Evolutionary conservation across 1,284 basidiomycete species (phyloP), one percentile per base, ranked within the genome.

Genomic region (Limonomyces culmigenus): DNA sequence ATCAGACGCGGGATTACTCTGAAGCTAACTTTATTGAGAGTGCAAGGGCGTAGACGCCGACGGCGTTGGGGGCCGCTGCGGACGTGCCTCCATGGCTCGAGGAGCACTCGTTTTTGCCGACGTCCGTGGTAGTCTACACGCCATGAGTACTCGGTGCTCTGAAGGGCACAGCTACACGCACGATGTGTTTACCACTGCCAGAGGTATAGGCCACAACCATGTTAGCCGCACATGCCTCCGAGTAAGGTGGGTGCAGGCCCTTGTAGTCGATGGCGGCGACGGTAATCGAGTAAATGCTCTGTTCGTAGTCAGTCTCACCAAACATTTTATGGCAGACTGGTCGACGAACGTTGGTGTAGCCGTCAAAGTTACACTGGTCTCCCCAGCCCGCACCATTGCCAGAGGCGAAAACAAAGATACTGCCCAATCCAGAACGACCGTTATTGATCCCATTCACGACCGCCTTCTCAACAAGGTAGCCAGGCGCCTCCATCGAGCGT

Each of bases 291-390:
- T 91, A 97, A 44, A 97, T 95, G 45, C 83, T 88, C 53, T 98
- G 98, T n/a, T n/a, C n/a, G n/a, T n/a, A n/a, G n/a, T n/a, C n/a
- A n/a, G n/a, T n/a, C n/a, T n/a, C n/a, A n/a, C n/a, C n/a, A n/a
- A n/a, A n/a, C n/a, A n/a, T n/a, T n/a, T n/a, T n/a, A n/a, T n/a
- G n/a, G n/a, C n/a, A n/a, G n/a, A n/a, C n/a, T n/a, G n/a, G n/a
- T n/a, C n/a, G n/a, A n/a, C n/a, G n/a, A n/a, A n/a, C n/a, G n/a
- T n/a, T n/a, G 21, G 95, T 99, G 56, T 98, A 99, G 4, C 95
- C 95, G 47, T 98, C 95, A 53, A 99, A 98, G 56, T 99, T 99
- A 64, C 95, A 99, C 58, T 98, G 95, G 52, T 99, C 95, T 20
- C 84, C 87, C 36, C 69, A 68, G 40, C 89, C 93, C 1, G 95